A percentile compares a stretch with the other conserved stretches of the same genome.
These are phyloP conservation scores for Chaetomium tenue DNA, from an alignment of 495 filamentous ascomycete species.

Conservation along the genomic window DNA sequence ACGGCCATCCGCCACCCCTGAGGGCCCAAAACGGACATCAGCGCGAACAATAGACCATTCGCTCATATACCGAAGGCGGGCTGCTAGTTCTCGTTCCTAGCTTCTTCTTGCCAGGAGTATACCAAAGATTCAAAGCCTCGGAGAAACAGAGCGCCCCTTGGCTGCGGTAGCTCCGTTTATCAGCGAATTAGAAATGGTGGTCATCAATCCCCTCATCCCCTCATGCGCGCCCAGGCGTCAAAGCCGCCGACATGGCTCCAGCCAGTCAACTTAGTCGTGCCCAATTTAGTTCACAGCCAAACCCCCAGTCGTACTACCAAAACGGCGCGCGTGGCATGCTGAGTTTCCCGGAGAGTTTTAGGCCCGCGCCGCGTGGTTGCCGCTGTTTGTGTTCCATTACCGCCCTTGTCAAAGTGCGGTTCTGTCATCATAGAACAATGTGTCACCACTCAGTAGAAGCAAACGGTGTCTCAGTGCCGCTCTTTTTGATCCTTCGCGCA, in stretches of 20 bases:
- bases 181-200: neutral
- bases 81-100: no score
- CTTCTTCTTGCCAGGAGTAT: neutral
- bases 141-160: neutral
- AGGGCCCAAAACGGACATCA: conserved; percentile 4
- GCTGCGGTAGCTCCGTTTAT: neutral
- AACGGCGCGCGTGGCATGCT: neutral
- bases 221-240: neutral
- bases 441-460: neutral
- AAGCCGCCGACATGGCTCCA: neutral
- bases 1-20: neutral
- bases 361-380: neutral
- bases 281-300: neutral
- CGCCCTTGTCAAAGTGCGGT: neutral
- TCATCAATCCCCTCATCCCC: neutral
- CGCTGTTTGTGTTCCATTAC: neutral
- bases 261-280: neutral
- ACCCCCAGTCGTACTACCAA: neutral
- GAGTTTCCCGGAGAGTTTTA: neutral
- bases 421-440: neutral
- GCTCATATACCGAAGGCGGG: neutral
- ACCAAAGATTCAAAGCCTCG: neutral
- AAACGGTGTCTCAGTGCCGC: neutral
- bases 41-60: neutral
- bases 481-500: no score